Evolutionary conservation across 169 alveolate species (phyloP), one percentile per base, ranked within the genome.

Genomic region (Plasmodium vivax): DNA sequence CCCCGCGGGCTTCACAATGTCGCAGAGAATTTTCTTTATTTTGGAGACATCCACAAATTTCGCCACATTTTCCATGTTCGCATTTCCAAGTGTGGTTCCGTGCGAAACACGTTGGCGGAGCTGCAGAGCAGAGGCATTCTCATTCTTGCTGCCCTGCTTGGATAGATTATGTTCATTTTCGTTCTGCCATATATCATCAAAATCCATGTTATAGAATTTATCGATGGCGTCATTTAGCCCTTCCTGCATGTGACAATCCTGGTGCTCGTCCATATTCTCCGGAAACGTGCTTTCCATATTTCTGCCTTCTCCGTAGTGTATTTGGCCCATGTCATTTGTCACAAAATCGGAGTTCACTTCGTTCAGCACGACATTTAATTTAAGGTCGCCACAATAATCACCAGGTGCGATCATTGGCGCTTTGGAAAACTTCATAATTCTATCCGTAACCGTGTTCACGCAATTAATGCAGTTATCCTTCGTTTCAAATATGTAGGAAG

Each of bases 1-100:
- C 51, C 73, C 94, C n/a, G 45, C 74, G 19, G 94, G 90, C 79
- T 79, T 88, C 32, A 88, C 94, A 38, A 88, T 80, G 73, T 88
- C 83, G 45, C 88, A 88, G 23, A 88, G 51, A 12, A 88, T 88
- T 27, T 88, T 77, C 23, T 88, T 88, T 36, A 88, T 80, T 71
- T 88, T 88, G 1, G 94, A 79, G 45, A 88, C 94, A 32, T 88
- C 94, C 27, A 88, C 94, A 81, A 88, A 88, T 88, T 88, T 88
- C 1, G 94, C 71, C 2, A 88, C 27, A 88, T 80, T 77, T 43
- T 88, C 94, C 43, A 81, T 43, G 34, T 58, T 38, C 38, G 71
- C 71, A 88, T 62, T 56, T 38, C 91, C 94, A 9, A 71, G 73
- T 16, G 83, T 43, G 47, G 47, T 88, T 5, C 91, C 72, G 54